Evolutionary conservation across 2,329 filamentous ascomycete species (phyloP), one percentile per base, ranked within the genome.

Genomic region (Claviceps cyperi): DNA sequence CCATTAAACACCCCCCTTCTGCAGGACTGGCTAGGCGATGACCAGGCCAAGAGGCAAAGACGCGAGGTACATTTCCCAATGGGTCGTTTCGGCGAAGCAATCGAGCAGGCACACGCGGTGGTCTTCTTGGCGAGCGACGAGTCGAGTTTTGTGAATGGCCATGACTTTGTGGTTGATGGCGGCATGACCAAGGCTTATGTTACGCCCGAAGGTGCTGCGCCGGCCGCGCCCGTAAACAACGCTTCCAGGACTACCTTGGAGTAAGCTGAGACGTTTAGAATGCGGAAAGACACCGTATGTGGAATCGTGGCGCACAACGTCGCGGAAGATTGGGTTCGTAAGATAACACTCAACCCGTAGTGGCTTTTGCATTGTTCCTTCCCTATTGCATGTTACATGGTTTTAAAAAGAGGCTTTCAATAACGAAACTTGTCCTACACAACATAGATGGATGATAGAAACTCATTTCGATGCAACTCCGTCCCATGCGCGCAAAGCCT

Each of bases 171-270:
- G 4, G 89, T 97, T 24, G 92, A 98, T 61, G 92, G 92, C 52
- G 91, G 91, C 53, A 87, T 98, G 86, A 91, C 82, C 60, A 95
- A 86, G 75, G 86, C 89, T 43, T 97, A 96, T 66, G 80, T 84
- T 28, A 84, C 81, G 1, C 70, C 81, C 2, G 79, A 83, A 66
- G 81, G 81, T 3, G 70, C 76, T 14, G 62, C 78, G 8, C 57
- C 70, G 0, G 57, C 69, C 11, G 73, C 75, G 5, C 81, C 81
- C 3, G 63, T 66, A 54, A 84, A 82, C 67, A 81, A 81, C 57
- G 77, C 77, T n/a, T 56, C 60, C 52, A 78, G 74, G 67, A 62
- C 66, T 15, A 69, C 67, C 40, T 62, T 77, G 47, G 70, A 65
- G 52, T 63, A 53, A 46, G 19, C 8, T n/a, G 17, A 13, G 43